Conservation (phyloP, 2,329 filamentous ascomycete species). For the Leptographium procerum region DNA sequence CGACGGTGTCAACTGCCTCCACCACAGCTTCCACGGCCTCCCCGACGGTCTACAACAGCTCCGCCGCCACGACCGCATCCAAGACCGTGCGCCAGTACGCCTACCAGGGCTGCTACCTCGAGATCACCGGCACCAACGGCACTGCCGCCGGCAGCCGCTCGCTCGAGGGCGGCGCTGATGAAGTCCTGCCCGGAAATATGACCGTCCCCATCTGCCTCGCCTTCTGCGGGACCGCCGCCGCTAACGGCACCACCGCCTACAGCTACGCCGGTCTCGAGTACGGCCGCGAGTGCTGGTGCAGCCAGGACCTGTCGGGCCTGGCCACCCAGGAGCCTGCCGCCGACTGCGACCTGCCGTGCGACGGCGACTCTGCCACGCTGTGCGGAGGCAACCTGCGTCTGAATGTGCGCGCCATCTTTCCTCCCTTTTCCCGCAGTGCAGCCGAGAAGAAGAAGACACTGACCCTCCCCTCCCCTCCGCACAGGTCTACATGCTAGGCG, state of each 20-base stretch:
- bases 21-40: background rate
- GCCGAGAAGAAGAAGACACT: background rate
- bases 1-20: background rate
- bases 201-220: slow-evolving; percentile 39
- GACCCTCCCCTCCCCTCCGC: background rate
- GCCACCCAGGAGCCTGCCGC: slow-evolving; percentile 33
- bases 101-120: slow-evolving; percentile 49
- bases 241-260: slow-evolving; percentile 24
- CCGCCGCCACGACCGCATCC: slow-evolving; percentile 32
- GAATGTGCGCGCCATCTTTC: slow-evolving; percentile 19
- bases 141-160: slow-evolving; percentile 29
- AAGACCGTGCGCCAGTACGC: slow-evolving; percentile 44
- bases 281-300: slow-evolving; percentile 49
- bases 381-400: slow-evolving; percentile 44
- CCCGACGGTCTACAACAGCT: slow-evolving; percentile 23
- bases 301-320: slow-evolving; percentile 34
- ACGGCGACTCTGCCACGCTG: slow-evolving; percentile 36
- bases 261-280: slow-evolving; percentile 44
- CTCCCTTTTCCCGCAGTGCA: background rate
- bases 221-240: slow-evolving; percentile 29
- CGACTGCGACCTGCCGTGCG: slow-evolving; percentile 40
- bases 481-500: slow-evolving; percentile 12
- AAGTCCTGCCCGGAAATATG: slow-evolving; percentile 32
- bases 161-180: slow-evolving; percentile 29
- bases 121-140: slow-evolving; percentile 34